Conservation (phyloP, 1,284 basidiomycete species). For the Retiboletus flavoniger region DNA sequence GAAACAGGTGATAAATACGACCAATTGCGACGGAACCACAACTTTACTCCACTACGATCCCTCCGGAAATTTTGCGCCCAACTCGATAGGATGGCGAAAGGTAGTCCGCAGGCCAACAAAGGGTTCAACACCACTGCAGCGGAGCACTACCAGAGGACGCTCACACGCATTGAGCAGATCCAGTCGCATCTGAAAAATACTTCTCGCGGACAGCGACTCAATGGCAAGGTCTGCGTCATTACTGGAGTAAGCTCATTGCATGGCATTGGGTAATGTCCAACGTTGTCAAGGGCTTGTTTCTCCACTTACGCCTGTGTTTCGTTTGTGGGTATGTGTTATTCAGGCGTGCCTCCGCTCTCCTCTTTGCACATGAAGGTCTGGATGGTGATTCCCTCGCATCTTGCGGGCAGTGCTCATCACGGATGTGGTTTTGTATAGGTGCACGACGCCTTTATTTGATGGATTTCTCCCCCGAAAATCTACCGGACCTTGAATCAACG, state of each 20-base stretch:
- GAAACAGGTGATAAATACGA: background rate
- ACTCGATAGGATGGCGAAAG: constrained; percentile 23
- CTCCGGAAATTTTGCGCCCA: background rate
- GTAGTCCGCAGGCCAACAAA: constrained; percentile 4
- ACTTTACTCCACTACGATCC: background rate
- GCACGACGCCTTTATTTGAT: constrained; percentile 83
- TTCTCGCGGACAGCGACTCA: constrained; percentile 59
- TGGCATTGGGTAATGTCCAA: constrained; percentile 70
- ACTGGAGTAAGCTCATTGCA: constrained; percentile 84
- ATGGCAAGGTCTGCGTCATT: constrained; percentile 85
- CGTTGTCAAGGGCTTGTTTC: constrained; percentile 3
- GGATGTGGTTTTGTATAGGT: constrained; percentile 47
- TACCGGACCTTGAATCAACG: constrained; percentile 68
- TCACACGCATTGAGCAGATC: constrained; percentile 65
- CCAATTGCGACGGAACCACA: background rate
- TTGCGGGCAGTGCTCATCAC: constrained; percentile 4
- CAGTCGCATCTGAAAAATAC: constrained; percentile 64
- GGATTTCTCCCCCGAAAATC: constrained; percentile 71
- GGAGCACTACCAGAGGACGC: constrained; percentile 56
- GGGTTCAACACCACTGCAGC: constrained; percentile 31
- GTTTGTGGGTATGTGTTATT: constrained; percentile 8
- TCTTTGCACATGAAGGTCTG: constrained; percentile 81
- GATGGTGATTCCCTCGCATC: background rate
- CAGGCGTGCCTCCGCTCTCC: constrained; percentile 72
- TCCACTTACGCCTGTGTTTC: constrained; percentile 14